These are phyloP conservation scores for Magnusiomyces magnusii DNA, from an alignment of 1,139 yeast genomes.

Conservation along the genomic window DNA sequence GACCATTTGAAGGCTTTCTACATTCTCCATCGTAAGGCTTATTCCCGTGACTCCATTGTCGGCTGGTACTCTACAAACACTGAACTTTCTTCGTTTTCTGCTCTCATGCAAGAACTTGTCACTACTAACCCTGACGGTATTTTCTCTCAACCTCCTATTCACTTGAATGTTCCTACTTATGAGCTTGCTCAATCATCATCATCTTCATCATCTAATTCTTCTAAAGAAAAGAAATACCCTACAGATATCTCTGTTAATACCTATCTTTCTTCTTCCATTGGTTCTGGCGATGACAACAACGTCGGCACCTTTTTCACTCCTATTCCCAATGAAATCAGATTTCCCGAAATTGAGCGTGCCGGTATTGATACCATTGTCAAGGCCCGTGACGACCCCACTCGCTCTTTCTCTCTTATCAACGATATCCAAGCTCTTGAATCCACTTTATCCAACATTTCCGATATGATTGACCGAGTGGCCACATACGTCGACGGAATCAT, in stretches of 20 bases:
- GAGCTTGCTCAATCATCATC: not conserved
- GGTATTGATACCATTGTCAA: conserved; percentile 33
- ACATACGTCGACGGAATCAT: conserved; percentile 44
- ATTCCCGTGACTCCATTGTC: conserved; percentile 65
- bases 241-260: conserved; percentile 47
- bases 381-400: conserved; percentile 33
- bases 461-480: conserved; percentile 48
- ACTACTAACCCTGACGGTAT: conserved; percentile 51
- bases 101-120: conserved; percentile 81
- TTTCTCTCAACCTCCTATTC: conserved; percentile 70
- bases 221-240: not conserved
- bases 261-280: conserved; percentile 71
- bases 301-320: conserved; percentile 72
- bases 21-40: conserved; percentile 64
- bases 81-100: conserved; percentile 64
- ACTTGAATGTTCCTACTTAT: conserved; percentile 45
- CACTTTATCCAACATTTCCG: conserved; percentile 50
- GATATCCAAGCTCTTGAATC: conserved; percentile 46
- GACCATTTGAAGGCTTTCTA: conserved; percentile 68
- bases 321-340: conserved; percentile 58
- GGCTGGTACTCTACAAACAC: conserved; percentile 83
- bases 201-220: no score
- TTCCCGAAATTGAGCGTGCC: conserved; percentile 49
- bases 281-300: conserved; percentile 40
- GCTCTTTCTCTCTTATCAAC: conserved; percentile 33